Percentiles rank a stretch among this genome's conserved stretches.
Conservation (phyloP, 1,139 yeast species). For the Saccharomyces hybrid region DNA sequence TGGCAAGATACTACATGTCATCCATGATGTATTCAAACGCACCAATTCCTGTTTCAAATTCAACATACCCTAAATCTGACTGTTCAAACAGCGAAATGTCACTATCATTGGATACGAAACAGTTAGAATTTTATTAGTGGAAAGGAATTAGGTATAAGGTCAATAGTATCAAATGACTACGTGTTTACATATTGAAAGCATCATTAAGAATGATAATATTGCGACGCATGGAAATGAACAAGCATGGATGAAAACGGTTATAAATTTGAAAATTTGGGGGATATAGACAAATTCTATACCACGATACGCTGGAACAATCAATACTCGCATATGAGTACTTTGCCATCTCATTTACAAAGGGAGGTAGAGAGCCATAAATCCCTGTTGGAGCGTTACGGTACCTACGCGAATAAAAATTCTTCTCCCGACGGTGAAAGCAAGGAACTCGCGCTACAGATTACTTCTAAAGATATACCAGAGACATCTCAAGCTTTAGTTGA, state of each 20-base stretch:
- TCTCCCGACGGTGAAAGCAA: neutral
- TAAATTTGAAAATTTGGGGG: constrained; percentile 8
- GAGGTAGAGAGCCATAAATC: neutral
- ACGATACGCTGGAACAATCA: constrained; percentile 28
- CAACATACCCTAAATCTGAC: neutral
- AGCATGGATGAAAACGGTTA: constrained; percentile 4
- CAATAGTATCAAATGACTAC: neutral
- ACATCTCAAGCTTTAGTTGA: neutral
- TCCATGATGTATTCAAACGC: neutral
- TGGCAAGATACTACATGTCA: neutral
- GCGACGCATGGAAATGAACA: neutral
- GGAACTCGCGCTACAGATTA: neutral
- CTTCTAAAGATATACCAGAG: neutral
- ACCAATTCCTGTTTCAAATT: neutral
- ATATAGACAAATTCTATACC: constrained; percentile 21
- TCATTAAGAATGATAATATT: neutral
- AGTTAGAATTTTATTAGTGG: neutral
- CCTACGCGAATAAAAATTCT: neutral
- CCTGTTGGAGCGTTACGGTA: neutral
- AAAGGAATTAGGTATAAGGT: neutral
- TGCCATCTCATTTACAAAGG: constrained; percentile 24
- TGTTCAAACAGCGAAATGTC: neutral
- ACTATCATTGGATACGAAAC: neutral
- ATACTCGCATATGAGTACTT: constrained; percentile 17
- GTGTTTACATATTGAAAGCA: neutral